Evolutionary conservation across 1,139 yeast genomes (phyloP).

Genomic region (Saccharomycopsis hybrid): DNA sequence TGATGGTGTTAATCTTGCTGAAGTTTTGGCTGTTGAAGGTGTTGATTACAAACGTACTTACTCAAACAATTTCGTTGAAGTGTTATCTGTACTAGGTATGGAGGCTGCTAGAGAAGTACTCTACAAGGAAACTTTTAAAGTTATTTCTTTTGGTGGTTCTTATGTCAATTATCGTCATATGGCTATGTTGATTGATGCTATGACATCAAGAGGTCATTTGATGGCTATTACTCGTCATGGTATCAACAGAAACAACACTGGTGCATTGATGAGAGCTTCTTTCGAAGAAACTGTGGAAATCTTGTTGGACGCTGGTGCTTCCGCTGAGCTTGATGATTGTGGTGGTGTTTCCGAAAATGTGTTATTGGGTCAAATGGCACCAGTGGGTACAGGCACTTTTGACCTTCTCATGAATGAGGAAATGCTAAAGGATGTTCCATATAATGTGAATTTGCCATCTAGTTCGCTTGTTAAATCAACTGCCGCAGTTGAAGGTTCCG

Average conservation of each 20-base stretch:
- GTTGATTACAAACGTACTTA: slow-evolving; percentile 87
- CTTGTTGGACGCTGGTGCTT: slow-evolving; percentile 94
- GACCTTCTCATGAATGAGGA: slow-evolving; percentile 94
- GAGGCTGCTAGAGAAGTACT: slow-evolving; percentile 97
- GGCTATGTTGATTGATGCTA: slow-evolving; percentile 95
- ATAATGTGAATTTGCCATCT: slow-evolving; percentile 33
- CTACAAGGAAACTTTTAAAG: slow-evolving; percentile 89
- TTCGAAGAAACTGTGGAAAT: slow-evolving; percentile 99
- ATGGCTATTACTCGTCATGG: slow-evolving; percentile 99
- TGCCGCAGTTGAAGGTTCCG: slow-evolving; percentile 71
- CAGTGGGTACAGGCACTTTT: slow-evolving; percentile 97
- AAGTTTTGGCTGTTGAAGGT: slow-evolving; percentile 92
- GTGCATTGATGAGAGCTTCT: slow-evolving; percentile 98
- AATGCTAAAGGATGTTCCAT: slow-evolving; percentile 64
- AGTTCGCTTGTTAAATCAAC: slow-evolving; percentile 33
- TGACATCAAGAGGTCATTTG: slow-evolving; percentile 97
- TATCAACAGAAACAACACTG: slow-evolving; percentile 96
- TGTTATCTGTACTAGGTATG: slow-evolving; percentile 91
- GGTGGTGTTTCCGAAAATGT: slow-evolving; percentile 98
- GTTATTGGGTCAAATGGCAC: slow-evolving; percentile 97
- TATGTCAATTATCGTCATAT: slow-evolving; percentile 97
- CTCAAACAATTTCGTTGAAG: slow-evolving; percentile 94
- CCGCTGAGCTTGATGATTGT: slow-evolving; percentile 96
- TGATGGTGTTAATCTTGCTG: slow-evolving; percentile 94
- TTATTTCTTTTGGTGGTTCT: slow-evolving; percentile 98